Conservation (phyloP, 306 rosid species). For the Dryas alaskensis region DNA sequence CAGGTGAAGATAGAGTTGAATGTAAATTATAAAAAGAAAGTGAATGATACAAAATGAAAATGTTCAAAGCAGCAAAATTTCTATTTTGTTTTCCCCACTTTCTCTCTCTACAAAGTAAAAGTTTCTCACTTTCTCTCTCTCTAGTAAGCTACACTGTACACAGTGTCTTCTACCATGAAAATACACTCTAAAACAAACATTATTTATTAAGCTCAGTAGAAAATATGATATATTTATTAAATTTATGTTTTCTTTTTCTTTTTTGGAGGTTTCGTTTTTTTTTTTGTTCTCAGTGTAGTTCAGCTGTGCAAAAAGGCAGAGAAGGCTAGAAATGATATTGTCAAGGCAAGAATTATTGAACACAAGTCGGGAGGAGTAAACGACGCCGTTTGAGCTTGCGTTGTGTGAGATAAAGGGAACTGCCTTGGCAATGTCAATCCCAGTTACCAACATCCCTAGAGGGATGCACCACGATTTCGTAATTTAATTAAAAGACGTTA, state of each 20-base stretch:
- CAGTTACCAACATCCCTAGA: constrained; percentile 17
- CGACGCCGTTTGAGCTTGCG: constrained; percentile 16
- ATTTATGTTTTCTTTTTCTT: background rate
- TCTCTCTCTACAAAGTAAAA: constrained; percentile 22
- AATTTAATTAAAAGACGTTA: background rate
- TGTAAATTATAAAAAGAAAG: too few relatives aligned
- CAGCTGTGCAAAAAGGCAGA: constrained; percentile 23
- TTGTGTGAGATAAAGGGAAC: background rate
- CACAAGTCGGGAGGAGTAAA: background rate
- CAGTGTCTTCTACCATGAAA: constrained; percentile 1
- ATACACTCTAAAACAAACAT: constrained; percentile 9
- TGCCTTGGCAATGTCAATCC: constrained; percentile 20
- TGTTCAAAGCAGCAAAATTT: background rate
- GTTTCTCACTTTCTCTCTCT: constrained; percentile 15
- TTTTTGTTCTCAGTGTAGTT: background rate
- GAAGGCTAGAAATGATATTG: background rate
- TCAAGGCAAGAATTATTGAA: background rate
- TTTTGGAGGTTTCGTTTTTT: background rate
- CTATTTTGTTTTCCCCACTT: background rate
- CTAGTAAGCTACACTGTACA: background rate
- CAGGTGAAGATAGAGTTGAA: constrained; percentile 19
- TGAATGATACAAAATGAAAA: background rate
- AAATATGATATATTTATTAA: constrained; percentile 14
- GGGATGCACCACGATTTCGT: background rate
- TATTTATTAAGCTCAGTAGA: background rate